Base-by-base conservation (phyloP, 139 green algal species). In the Haematococcus lacustris region DNA sequence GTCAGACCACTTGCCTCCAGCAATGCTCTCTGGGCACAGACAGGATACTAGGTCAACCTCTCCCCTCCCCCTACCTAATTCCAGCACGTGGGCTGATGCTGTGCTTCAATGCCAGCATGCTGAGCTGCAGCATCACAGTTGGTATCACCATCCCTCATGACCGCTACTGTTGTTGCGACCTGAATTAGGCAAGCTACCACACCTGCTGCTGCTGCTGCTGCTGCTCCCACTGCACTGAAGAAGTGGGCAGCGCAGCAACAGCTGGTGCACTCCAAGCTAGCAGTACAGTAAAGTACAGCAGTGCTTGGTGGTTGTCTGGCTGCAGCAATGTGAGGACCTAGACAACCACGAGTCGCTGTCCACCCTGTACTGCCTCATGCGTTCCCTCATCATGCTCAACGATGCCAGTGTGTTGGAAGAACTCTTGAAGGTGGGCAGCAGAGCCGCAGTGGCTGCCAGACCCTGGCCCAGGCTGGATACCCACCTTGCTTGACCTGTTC, bases 331-430 rank as follows among this genome's bases (percentile, higher is more conserved):
- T 51, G 94, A 99, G 77, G 95, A 99, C 76, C 43, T 99, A 73
- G 95, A 99, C 73, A 92, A 98, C 70, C 68, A 40, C n/a, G 81
- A 88, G 35, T 73, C 74, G 13, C 76, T 98, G 71, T 62, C 75
- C n/a, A 75, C 88, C 35, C 71, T 96, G 51, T 93, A 91, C 80
- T 38, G 66, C 28, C 80, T 94, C 40, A 80, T 98, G 53, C 82
- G 83, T 51, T 80, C 76, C 38, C 77, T 87, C 40, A 91, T 98
- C 68, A 89, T 99, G 85, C 85, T 98, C 37, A 97, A 97, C 73
- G 94, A 98, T 80, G 88, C 83, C 25, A 61, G 66, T 26, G 66
- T 98, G 73, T 80, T 98, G 74, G 95, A 98, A 62, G 69, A 89
- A 69, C 68, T 94, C 65, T 77, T 98, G 9, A 75, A 75, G 61